A percentile compares a stretch with the other conserved stretches of the same genome.
Evolutionary conservation across 164 flowering plant genomes (phyloP).

Genomic region (Aristolochia californica): DNA sequence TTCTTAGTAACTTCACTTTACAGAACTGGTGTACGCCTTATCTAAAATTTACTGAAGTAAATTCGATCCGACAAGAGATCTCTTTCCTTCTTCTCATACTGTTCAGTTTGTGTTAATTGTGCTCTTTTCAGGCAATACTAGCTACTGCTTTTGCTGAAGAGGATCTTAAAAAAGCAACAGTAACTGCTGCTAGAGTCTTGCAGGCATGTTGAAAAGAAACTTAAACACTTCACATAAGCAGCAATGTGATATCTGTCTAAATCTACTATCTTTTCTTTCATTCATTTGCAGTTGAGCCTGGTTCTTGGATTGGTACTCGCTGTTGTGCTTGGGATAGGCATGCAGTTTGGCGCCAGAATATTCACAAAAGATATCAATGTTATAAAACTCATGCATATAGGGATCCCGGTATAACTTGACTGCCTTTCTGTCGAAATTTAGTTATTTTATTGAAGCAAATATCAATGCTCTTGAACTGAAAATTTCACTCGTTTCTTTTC

Average conservation of each 20-base stretch:
- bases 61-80: neutral
- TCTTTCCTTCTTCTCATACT: neutral
- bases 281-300: slow-evolving; percentile 54
- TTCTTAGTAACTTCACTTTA: neutral
- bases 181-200: slow-evolving; percentile 61
- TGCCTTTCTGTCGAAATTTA: neutral
- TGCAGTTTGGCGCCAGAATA: slow-evolving; percentile 47
- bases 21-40: neutral
- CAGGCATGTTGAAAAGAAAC: slow-evolving; percentile 39
- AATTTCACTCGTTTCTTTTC: slow-evolving; percentile 1
- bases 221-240: neutral
- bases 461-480: neutral
- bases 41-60: too few relatives aligned
- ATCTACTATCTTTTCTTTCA: neutral
- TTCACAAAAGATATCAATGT: slow-evolving; percentile 58
- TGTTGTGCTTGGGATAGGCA: slow-evolving; percentile 47
- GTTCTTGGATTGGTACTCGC: slow-evolving; percentile 56
- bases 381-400: slow-evolving; percentile 44
- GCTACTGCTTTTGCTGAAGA: slow-evolving; percentile 80
- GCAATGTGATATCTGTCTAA: neutral
- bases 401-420: slow-evolving; percentile 51
- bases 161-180: slow-evolving; percentile 50
- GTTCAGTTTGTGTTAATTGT: neutral
- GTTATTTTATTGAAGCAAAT: neutral
- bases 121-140: slow-evolving; percentile 56